Conservation (phyloP, 805 yeast species). For the Wickerhamomyces rabaulensis region DNA sequence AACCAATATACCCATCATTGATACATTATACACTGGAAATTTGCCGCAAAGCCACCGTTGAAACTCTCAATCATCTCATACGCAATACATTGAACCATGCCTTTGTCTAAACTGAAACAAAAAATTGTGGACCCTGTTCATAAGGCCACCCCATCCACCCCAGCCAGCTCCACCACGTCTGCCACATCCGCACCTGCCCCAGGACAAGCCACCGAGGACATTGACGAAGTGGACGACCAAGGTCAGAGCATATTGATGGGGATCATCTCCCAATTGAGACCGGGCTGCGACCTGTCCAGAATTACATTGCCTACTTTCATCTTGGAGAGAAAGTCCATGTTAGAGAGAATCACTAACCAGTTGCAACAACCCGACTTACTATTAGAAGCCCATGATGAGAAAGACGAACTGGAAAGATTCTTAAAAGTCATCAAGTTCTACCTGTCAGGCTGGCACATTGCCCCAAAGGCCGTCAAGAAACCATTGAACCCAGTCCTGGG, state of each 20-base stretch:
- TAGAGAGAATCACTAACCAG: slow-evolving; percentile 90
- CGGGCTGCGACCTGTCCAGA: slow-evolving; percentile 84
- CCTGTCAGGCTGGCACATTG: slow-evolving; percentile 94
- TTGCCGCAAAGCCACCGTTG: too few species aligned
- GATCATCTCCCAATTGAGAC: slow-evolving; percentile 85
- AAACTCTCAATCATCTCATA: too few species aligned
- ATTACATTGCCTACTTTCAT: slow-evolving; percentile 95
- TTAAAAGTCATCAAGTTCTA: slow-evolving; percentile 80
- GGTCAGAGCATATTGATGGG: slow-evolving; percentile 84
- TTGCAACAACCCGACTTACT: slow-evolving; percentile 75
- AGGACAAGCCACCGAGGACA: slow-evolving; percentile 49
- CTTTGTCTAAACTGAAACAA: slow-evolving; percentile 12
- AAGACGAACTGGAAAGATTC: slow-evolving; percentile 65
- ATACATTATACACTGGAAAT: too few species aligned
- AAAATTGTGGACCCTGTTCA: slow-evolving; percentile 4
- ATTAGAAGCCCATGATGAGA: slow-evolving; percentile 56
- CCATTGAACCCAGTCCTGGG: slow-evolving; percentile 95
- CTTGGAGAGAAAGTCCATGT: slow-evolving; percentile 90
- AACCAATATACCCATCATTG: too few species aligned
- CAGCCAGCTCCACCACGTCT: neutral
- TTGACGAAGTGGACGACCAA: slow-evolving; percentile 89
- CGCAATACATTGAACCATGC: slow-evolving; percentile 8
- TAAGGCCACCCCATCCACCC: neutral
- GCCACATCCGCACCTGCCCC: neutral
- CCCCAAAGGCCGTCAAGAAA: slow-evolving; percentile 97